Conservation (phyloP, 768 basidiomycete species). For the Sarcomyxa edulis region DNA sequence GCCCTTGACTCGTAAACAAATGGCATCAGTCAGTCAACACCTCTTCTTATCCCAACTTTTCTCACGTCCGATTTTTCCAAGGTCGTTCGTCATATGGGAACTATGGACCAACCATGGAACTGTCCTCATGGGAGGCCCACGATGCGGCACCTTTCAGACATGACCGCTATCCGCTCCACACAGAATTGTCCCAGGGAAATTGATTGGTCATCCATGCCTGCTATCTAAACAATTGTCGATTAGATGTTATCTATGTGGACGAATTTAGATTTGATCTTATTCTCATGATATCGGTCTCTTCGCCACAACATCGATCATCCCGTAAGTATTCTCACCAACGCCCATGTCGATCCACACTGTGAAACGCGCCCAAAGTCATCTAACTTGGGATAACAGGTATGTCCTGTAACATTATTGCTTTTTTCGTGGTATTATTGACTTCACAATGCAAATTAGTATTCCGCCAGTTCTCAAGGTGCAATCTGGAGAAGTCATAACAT, state of each 20-base stretch:
- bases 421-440: background rate
- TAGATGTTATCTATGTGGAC: background rate
- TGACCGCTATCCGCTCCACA: conserved; percentile 25
- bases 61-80: conserved; percentile 20
- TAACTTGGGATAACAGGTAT: conserved; percentile 60
- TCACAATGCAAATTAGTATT: conserved; percentile 29
- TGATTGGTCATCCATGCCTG: conserved; percentile 32
- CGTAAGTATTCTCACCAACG: conserved; percentile 3
- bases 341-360: conserved; percentile 51
- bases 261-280: conserved; percentile 2
- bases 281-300: background rate
- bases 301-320: background rate
- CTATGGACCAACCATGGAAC: conserved; percentile 83
- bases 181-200: conserved; percentile 13
- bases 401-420: background rate
- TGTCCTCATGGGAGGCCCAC: conserved; percentile 86
- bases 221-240: background rate
- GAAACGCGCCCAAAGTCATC: conserved; percentile 45
- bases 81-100: conserved; percentile 80
- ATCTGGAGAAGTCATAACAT: conserved; percentile 50
- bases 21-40: conserved; percentile 70
- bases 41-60: background rate
- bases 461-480: conserved; percentile 41
- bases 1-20: conserved; percentile 69
- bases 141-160: conserved; percentile 69